Conservation (phyloP, 148 eudicot genomes). For the Fagopyrum homotropicum region DNA sequence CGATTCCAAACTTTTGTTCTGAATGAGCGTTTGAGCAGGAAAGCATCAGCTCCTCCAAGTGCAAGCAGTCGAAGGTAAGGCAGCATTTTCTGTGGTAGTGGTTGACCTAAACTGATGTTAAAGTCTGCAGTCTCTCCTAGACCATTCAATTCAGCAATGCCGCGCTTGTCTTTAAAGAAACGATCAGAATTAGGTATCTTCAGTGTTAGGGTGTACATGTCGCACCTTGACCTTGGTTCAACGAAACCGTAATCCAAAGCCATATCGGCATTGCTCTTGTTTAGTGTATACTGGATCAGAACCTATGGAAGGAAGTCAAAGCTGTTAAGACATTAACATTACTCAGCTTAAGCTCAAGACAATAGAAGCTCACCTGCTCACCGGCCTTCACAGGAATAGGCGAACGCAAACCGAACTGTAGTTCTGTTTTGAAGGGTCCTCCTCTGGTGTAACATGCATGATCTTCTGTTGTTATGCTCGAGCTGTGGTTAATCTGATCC, state of each 20-base stretch:
- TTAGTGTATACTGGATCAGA: constrained; percentile 73
- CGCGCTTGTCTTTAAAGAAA: constrained; percentile 77
- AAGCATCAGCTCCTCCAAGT: constrained; percentile 75
- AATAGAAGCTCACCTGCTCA: constrained; percentile 51
- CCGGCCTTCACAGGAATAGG: constrained; percentile 81
- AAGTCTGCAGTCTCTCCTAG: constrained; percentile 74
- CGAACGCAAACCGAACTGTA: constrained; percentile 57
- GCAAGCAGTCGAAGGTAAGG: constrained; percentile 82
- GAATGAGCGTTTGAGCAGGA: constrained; percentile 75
- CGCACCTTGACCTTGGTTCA: constrained; percentile 57
- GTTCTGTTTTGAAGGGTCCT: constrained; percentile 87
- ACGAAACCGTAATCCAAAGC: constrained; percentile 95
- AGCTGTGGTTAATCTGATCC: constrained; percentile 81
- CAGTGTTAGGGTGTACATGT: constrained; percentile 67
- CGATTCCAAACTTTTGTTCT: constrained; percentile 69
- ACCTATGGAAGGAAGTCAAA: constrained; percentile 30
- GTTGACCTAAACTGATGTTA: constrained; percentile 58
- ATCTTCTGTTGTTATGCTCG: constrained; percentile 59
- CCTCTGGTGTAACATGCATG: constrained; percentile 79
- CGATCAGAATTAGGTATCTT: constrained; percentile 79
- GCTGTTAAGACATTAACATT: neutral
- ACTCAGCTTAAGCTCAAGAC: neutral
- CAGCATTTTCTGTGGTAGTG: constrained; percentile 63
- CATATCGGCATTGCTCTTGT: constrained; percentile 87
- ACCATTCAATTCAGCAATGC: constrained; percentile 76